Evolutionary conservation across 2,329 filamentous ascomycete species (phyloP), one percentile per base, ranked within the genome.

Genomic region (Aspergillus unguis): DNA sequence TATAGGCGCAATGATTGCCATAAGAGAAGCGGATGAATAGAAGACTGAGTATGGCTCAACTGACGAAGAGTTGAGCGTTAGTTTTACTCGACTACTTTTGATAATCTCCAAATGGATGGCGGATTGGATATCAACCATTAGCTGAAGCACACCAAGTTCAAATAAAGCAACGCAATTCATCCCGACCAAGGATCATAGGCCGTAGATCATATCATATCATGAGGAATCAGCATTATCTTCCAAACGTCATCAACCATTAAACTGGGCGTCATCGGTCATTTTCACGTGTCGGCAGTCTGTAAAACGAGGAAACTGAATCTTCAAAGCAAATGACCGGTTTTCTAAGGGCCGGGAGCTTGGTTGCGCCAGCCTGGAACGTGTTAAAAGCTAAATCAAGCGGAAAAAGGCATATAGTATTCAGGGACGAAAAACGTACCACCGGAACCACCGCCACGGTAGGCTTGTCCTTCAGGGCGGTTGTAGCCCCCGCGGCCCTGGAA

Each of bases 401-500:
- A n/a, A 37, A 23, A 23, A 25, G 17, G 17, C 8, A 35, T 28
- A 37, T 23, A 33, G 28, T 8, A 25, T 32, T 33, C 23, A 40
- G 29, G n/a, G 29, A 40, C 10, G 33, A 29, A 29, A 6, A 54
- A 50, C 52, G 32, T 45, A 54, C 56, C 63, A 50, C 52, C 59
- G 17, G 59, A 52, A 47, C 58, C 59, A 47, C 64, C 61, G 61
- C 74, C 71, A 56, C 77, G 57, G 42, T 64, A 60, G 40, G 63
- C 64, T 49, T 66, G 66, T 46, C 69, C 63, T 50, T 69, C 65
- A 23, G 71, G 71, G 51, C 70, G 69, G 58, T 75, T 74, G 60
- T 77, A 75, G 56, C 74, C 75, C 58, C 76, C 71, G 50, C 76
- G 73, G 47, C 72, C 72, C 50, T 71, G 69, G 64, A 69, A 73